These are phyloP conservation scores for Diplogelasinospora grovesii DNA, from an alignment of 495 filamentous ascomycete species.

Conservation along the genomic window DNA sequence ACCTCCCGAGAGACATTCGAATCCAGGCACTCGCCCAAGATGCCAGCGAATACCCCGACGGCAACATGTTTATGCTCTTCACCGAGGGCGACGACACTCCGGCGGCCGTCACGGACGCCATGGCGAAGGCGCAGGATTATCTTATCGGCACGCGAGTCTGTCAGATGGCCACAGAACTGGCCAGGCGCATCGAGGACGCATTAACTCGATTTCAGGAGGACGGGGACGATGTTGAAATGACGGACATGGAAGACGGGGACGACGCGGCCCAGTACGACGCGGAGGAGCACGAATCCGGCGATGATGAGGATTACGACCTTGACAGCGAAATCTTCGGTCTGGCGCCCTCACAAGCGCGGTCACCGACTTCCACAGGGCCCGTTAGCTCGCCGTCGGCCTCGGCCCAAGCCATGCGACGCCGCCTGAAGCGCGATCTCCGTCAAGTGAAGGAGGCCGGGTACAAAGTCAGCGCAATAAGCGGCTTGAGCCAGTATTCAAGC, in stretches of 20 bases:
- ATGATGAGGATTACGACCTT: slow-evolving; percentile 19
- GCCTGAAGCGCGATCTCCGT: slow-evolving; percentile 58
- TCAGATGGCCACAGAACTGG: slow-evolving; percentile 41
- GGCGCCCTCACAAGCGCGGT: no score
- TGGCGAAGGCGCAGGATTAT: slow-evolving; percentile 11
- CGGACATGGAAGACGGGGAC: slow-evolving; percentile 25
- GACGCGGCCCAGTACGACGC: slow-evolving; percentile 27
- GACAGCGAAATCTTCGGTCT: slow-evolving; percentile 22
- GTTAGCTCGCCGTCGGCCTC: no score
- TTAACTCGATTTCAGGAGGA: slow-evolving; percentile 23
- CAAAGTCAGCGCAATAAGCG: slow-evolving; percentile 59
- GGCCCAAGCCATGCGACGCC: slow-evolving; percentile 15
- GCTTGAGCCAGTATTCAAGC: slow-evolving; percentile 29
- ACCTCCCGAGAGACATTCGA: slow-evolving; percentile 9
- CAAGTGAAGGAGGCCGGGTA: slow-evolving; percentile 60
- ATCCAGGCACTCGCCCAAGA: slow-evolving; percentile 33
- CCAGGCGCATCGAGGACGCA: slow-evolving; percentile 30
- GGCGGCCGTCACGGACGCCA: not conserved
- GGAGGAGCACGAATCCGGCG: slow-evolving; percentile 19
- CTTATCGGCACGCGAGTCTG: slow-evolving; percentile 33
- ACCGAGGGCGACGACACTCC: slow-evolving; percentile 43
- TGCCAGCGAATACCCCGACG: slow-evolving; percentile 56
- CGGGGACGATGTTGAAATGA: no score
- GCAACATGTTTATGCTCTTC: slow-evolving; percentile 55
- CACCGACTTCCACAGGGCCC: no score